Evolutionary conservation across 129 eudicot genomes (phyloP), one percentile per base, ranked within the genome.

Genomic region (Deinandra increscens): DNA sequence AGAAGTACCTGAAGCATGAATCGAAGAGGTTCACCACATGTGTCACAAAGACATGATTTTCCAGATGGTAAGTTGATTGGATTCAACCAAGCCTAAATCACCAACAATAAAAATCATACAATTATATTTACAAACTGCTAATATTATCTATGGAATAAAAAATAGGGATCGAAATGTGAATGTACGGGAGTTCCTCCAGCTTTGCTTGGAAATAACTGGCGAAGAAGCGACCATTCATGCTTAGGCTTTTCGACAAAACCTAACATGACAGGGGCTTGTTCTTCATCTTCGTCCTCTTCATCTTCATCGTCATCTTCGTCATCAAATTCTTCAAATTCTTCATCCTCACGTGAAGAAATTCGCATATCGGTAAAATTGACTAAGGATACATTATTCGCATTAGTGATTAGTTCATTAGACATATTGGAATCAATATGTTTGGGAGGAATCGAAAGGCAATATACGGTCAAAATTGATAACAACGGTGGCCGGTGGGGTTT

Each of bases 121-220:
- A 15, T 64, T 39, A 22, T 22, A 12, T 11, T 46, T 14, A 37
- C 33, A 62, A 41, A 26, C 37, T 46, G 49, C 42, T 23, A 39
- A 43, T 42, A 69, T 7, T 4, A 33, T 72, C n/a, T 20, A 9
- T 37, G 46, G 7, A 19, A 26, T 6, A 42, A 23, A 17, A 14
- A 14, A 9, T 4, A 14, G 3, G 7, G 15, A 53, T 41, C 13
- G 26, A 33, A 73, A 18, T 19, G 7, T 18, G n/a, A 68, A 72
- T 75, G 26, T 81, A 91, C 97, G 63, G 96, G 96, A 55, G 80
- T 66, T 59, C 97, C 96, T 39, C 97, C 97, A 71, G 97, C 96
- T 82, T 84, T 91, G 84, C 97, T 88, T 0, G 97, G 97, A 61
- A 91, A 91, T 10, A 85, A 39, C 14, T 88, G 91, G 23, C 91